These are phyloP conservation scores for Sarocladium oryzae DNA, from an alignment of 2,329 filamentous ascomycete genomes.

Conservation along the genomic window DNA sequence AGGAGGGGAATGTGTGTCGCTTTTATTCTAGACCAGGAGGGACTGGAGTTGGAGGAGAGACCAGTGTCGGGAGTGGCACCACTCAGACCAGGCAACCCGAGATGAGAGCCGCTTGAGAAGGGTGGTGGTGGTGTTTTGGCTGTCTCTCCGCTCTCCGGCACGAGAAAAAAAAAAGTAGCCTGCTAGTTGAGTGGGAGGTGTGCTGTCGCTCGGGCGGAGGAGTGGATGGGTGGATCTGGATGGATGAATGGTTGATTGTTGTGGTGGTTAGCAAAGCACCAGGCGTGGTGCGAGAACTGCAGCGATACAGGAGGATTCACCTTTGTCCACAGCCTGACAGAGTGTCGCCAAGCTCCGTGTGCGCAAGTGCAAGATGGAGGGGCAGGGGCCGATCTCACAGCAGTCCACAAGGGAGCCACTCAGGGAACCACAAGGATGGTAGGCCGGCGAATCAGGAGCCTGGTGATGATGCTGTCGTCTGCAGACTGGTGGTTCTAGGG, in stretches of 20 bases:
- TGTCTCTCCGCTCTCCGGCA: constrained; percentile 8
- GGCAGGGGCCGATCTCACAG: constrained; percentile 9
- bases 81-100: constrained; percentile 8
- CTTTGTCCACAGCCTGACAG: too few species aligned
- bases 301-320: not conserved
- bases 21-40: constrained; percentile 13
- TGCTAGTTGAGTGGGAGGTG: constrained; percentile 9
- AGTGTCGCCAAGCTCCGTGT: constrained; percentile 5
- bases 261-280: not conserved
- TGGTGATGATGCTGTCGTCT: not conserved
- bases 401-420: not conserved
- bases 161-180: not conserved
- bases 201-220: constrained; percentile 10
- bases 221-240: not conserved
- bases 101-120: not conserved
- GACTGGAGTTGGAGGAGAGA: not conserved
- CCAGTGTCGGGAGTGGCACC: constrained; percentile 5
- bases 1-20: constrained; percentile 11
- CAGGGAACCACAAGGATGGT: not conserved
- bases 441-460: not conserved
- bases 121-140: constrained; percentile 7
- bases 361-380: constrained; percentile 2
- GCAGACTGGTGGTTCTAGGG: not conserved
- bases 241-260: not conserved
- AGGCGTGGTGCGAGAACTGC: not conserved